Evolutionary conservation across 1,139 yeast species (phyloP).

Genomic region (Geotrichum citri-aurantii): DNA sequence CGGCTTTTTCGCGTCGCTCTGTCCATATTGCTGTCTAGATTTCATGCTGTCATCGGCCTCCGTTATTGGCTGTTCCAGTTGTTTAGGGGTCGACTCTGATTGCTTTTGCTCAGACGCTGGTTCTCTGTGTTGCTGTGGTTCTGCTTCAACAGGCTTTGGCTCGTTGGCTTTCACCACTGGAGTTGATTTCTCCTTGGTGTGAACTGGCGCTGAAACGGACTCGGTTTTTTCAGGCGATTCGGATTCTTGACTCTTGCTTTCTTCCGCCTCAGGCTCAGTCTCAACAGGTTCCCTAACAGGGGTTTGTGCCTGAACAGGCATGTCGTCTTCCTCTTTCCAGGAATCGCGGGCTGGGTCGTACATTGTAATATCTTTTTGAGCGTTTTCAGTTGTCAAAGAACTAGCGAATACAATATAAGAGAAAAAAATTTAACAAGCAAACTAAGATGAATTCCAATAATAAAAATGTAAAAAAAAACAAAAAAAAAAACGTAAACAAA

Average conservation of each 20-base stretch:
- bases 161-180: neutral
- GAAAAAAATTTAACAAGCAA: neutral
- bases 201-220: neutral
- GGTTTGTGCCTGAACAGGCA: conserved; percentile 8
- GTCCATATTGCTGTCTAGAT: neutral
- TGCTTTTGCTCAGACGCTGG: neutral
- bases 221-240: neutral
- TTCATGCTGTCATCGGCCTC: neutral
- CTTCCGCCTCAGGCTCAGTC: neutral
- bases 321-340: conserved; percentile 26
- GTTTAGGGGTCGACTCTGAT: neutral
- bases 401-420: neutral
- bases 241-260: neutral
- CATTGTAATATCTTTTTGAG: conserved; percentile 20
- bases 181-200: neutral
- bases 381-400: neutral
- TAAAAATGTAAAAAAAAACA: neutral
- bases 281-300: neutral
- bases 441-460: neutral
- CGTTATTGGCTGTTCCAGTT: neutral
- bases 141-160: neutral
- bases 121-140: neutral
- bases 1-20: neutral
- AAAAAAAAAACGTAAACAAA: neutral
- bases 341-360: conserved; percentile 35